Base-by-base conservation (phyloP, 305 asterid genomes). In the Solanum aculeatissimum region DNA sequence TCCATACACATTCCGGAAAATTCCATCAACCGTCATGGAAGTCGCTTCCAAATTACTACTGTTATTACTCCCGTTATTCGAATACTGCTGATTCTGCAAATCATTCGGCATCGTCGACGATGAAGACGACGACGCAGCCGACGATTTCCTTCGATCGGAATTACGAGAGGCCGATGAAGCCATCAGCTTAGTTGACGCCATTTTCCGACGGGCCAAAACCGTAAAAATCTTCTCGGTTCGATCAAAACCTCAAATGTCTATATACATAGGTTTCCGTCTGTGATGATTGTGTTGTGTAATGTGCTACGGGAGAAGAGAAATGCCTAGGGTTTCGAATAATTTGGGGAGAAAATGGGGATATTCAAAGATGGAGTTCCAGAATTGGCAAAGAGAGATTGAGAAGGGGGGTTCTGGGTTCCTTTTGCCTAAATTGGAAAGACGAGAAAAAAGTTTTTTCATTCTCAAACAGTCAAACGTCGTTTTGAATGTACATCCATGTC, bases 101-200 rank as follows among this genome's bases (percentile, higher is more conserved):
- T 49, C 75, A 13, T 74, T 14, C 62, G 83, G 81, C 12, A 83
- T 84, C 53, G 83, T 89, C 3, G 89, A 60, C 66, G 83, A 38
- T 23, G 89, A 85, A 38, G 92, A 85, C 23, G 89, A 70, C 18
- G 96, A 88, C 25, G 86, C 78, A 70, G 89, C 83, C n/a, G 89
- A 86, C 38, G 92, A 86, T 42, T 87, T 89, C 51, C 89, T 91
- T 25, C 93, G 94, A 89, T 92, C 96, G 82, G 97, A 88, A 87
- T 89, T 89, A 16, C 90, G 89, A 25, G 97, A 91, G 32, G 92
- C 63, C 77, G 92, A 88, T 72, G 95, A 92, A 83, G 91, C 88
- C 93, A 93, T 91, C 70, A 92, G 88, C 91, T 95, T 87, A 86
- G 92, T 90, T 87, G 97, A 86, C 82, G 92, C 95, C 97, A 94